Conservation (phyloP, 164 flowering plant species). For the Magnolia kwangsiensis region DNA sequence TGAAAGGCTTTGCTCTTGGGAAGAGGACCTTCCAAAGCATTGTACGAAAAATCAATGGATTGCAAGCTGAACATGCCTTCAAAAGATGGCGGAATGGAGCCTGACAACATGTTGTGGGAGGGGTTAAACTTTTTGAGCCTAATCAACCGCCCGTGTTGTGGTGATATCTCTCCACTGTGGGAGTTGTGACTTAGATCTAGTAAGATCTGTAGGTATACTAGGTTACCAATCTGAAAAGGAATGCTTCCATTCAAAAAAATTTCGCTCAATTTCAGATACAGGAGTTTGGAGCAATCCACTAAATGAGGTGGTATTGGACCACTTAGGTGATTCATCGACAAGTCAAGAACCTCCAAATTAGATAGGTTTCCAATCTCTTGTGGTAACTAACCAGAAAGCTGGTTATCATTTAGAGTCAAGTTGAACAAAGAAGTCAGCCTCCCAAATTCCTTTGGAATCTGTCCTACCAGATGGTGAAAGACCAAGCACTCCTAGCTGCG, state of each 20-base stretch:
- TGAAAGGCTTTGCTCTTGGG: background rate
- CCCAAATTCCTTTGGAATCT: conserved; percentile 7
- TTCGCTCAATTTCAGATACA: background rate
- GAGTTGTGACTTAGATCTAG: conserved; percentile 2
- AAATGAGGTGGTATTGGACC: background rate
- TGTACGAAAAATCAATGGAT: conserved; percentile 8
- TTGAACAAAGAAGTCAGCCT: background rate
- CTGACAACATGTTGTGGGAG: conserved; percentile 8
- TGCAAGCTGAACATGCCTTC: background rate
- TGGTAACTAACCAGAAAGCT: conserved; percentile 4
- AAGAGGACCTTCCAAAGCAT: conserved; percentile 15
- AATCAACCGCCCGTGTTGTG: background rate
- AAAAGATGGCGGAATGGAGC: conserved; percentile 9
- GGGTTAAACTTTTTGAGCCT: background rate
- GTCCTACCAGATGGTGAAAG: background rate
- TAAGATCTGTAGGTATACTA: background rate
- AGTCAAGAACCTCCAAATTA: background rate
- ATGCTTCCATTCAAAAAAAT: conserved; percentile 1
- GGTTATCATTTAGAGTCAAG: background rate
- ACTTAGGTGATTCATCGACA: background rate
- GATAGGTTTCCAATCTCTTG: background rate
- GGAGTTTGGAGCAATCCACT: conserved; percentile 20
- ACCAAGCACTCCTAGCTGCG: background rate
- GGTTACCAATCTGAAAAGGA: conserved; percentile 5
- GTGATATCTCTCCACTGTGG: background rate